Base-by-base conservation (phyloP, 2,329 filamentous ascomycete genomes). In the Colletotrichum liaoningense region DNA sequence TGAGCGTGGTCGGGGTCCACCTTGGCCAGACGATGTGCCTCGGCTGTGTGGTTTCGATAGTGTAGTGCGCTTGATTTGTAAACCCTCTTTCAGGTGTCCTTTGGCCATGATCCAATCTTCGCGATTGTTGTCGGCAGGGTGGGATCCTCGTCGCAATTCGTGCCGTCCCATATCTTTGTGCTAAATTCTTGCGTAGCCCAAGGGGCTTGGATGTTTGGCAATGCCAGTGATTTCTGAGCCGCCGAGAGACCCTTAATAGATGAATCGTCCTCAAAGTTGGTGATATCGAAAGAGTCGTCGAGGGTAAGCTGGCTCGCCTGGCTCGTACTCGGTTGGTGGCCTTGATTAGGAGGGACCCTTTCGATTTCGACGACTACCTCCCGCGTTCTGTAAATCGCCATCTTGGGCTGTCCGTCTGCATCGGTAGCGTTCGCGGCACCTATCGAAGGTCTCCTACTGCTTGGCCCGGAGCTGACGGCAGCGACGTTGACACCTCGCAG, bases 161-260 rank as follows among this genome's bases (percentile, higher is more conserved):
- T 73, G 33, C 71, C 71, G 35, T 73, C 71, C 71, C 71, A 73
- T 1, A 73, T 73, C 54, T 63, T 57, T 7, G 71, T 70, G 56
- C 71, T 70, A 67, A 73, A 73, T 19, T 62, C 49, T 28, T 63
- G 52, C 1, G 22, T 49, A 5, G 71, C 71, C 71, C 71, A 73
- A 2, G 71, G 71, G 12, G 67, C 67, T 24, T 70, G 56, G 6
- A 56, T 54, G 2, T 73, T 56, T 16, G 67, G 71, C 14, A 73
- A 28, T 11, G 71, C 71, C 1, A 71, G 46, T 3, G 67, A 49
- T 12, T 73, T 73, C 5, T 63, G 65, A 8, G 33, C 49, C 30
- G 16, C 12, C n/a, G 2, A 14, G 26, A 60, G 35, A 14, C 42
- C 55, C 16, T 65, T 64, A 2, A 7, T 49, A 0, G 54, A 57